Conservation (phyloP, 495 filamentous ascomycete genomes). For the Recurvomyces mirabilis region DNA sequence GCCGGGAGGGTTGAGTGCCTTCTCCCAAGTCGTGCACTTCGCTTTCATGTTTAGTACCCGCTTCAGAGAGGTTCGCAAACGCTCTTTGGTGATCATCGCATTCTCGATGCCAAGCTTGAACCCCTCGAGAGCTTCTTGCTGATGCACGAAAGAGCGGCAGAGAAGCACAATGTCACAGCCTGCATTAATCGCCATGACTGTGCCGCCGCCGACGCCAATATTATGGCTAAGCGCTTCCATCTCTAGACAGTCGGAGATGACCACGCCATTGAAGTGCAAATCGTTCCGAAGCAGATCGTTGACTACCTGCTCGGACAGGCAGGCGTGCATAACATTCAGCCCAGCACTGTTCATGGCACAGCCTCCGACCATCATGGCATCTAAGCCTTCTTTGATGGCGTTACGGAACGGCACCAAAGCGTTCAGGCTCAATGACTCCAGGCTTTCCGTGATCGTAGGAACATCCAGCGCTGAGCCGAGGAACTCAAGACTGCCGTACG, state of each 20-base stretch:
- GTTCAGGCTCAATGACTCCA: conserved; percentile 74
- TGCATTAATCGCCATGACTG: conserved; percentile 87
- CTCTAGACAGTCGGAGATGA: conserved; percentile 89
- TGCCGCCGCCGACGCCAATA: conserved; percentile 83
- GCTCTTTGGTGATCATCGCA: conserved; percentile 63
- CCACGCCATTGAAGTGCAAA: conserved; percentile 75
- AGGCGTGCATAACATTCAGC: conserved; percentile 86
- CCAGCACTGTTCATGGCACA: conserved; percentile 77
- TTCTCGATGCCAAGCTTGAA: conserved; percentile 78
- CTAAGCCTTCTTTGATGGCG: conserved; percentile 68
- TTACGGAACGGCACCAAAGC: conserved; percentile 80
- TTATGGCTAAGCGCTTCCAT: conserved; percentile 88
- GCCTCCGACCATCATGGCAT: conserved; percentile 88
- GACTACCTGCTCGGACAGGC: conserved; percentile 80
- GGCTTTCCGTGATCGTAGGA: conserved; percentile 80
- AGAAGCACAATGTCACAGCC: conserved; percentile 79
- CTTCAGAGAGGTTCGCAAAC: conserved; percentile 61
- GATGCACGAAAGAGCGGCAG: conserved; percentile 72
- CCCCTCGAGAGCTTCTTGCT: conserved; percentile 76
- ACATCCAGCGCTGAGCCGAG: conserved; percentile 76
- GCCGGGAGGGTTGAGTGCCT: conserved; percentile 69
- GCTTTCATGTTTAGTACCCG: conserved; percentile 65
- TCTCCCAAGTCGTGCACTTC: conserved; percentile 70
- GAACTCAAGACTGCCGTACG: conserved; percentile 87
- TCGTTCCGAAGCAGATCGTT: conserved; percentile 72